A percentile compares a stretch with the other conserved stretches of the same genome.
phyloP scores from a whole-genome alignment of 2,329 filamentous ascomycete genomes.

The Trichoderma sp. region DNA sequence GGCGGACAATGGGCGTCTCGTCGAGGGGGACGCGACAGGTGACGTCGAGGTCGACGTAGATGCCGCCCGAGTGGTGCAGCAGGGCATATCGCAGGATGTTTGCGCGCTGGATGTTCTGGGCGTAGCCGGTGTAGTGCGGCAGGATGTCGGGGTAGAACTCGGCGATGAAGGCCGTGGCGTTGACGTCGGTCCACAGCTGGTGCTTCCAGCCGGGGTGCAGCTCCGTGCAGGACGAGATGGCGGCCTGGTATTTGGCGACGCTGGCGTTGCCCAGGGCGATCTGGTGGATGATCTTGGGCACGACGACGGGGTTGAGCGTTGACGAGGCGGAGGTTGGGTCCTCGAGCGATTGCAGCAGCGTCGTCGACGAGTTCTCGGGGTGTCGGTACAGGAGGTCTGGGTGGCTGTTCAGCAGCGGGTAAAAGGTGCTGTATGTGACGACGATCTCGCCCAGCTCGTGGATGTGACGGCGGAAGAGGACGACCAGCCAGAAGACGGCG shows the following conservation, averaged over 20 bases:
- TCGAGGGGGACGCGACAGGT: constrained; percentile 33
- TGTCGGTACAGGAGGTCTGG: constrained; percentile 27
- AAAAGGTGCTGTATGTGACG: constrained; percentile 29
- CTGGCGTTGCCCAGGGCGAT: constrained; percentile 47
- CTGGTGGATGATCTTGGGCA: constrained; percentile 38
- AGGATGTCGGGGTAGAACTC: constrained; percentile 33
- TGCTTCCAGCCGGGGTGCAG: constrained; percentile 34
- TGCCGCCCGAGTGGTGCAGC: constrained; percentile 34
- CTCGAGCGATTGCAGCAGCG: background rate
- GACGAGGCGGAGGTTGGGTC: background rate
- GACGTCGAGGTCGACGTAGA: constrained; percentile 36
- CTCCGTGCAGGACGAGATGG: constrained; percentile 32
- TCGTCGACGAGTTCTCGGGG: constrained; percentile 2
- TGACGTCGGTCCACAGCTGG: constrained; percentile 35
- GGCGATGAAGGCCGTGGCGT: constrained; percentile 33
- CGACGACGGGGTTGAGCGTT: constrained; percentile 5
- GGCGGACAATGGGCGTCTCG: constrained; percentile 31
- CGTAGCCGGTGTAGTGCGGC: constrained; percentile 33
- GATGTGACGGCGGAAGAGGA: constrained; percentile 27
- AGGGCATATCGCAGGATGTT: constrained; percentile 34
- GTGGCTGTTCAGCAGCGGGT: constrained; percentile 25
- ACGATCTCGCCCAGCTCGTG: constrained; percentile 27
- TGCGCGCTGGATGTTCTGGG: constrained; percentile 35
- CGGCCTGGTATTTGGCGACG: constrained; percentile 41
- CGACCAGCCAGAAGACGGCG: constrained; percentile 22